Evolutionary conservation across 495 filamentous ascomycete species (phyloP).

Genomic region (Annulohypoxylon bovei): DNA sequence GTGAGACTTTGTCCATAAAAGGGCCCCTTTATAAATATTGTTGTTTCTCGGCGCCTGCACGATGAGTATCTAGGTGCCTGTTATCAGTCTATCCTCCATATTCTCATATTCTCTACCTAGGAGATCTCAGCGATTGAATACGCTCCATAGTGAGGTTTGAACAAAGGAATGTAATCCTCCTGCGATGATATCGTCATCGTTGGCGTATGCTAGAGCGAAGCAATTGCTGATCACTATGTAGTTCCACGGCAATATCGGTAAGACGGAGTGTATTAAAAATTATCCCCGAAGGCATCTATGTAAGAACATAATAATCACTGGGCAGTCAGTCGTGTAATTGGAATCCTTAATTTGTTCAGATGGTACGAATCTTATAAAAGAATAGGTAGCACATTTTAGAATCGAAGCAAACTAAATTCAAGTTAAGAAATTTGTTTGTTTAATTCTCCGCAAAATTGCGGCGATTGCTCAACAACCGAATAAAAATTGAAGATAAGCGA

Average conservation of each 20-base stretch:
- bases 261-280: background rate
- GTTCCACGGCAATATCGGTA: conserved; percentile 10
- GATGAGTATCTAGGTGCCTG: background rate
- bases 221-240: background rate
- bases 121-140: background rate
- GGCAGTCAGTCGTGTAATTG: background rate
- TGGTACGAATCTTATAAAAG: too few relatives aligned
- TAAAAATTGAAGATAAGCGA: background rate
- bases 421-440: too few relatives aligned
- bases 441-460: too few relatives aligned
- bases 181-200: background rate
- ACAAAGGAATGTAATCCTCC: background rate
- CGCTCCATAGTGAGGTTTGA: background rate
- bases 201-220: background rate
- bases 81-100: background rate
- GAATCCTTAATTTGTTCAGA: too few relatives aligned
- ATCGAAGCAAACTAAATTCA: background rate
- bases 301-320: background rate
- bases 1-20: background rate
- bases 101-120: background rate
- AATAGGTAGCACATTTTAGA: too few relatives aligned
- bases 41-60: background rate
- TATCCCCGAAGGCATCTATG: conserved; percentile 22
- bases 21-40: background rate
- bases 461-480: too few relatives aligned